Evolutionary conservation across 169 alveolate genomes (phyloP), one percentile per base, ranked within the genome.

Genomic region (Eimeria acervulina): DNA sequence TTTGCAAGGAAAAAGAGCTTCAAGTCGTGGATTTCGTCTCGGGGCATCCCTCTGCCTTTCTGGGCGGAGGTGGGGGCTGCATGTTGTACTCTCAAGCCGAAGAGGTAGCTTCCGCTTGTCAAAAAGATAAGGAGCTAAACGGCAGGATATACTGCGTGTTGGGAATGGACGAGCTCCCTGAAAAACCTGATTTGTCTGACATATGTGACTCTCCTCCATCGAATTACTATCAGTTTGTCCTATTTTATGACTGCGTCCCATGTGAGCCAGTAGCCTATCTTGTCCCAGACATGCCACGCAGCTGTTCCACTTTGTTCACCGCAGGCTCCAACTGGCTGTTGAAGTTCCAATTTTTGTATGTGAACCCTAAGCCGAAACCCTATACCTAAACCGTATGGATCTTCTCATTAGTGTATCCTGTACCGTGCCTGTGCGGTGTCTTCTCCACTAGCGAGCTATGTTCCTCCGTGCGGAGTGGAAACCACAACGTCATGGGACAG

Each of bases 81-180:
- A 4, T 87, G 93, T 17, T 87, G 61, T 87, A 87, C 81, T 87
- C 93, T 12, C 81, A 55, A 40, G 93, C 81, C 17, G 40, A 59
- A 19, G 81, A 87, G 70, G 81, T 51, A 87, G 81, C 78, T 36
- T 63, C 36, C 26, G 83, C 83, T 23, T 87, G 93, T 19, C 66
- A 61, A 40, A 40, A 36, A 13, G 93, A 87, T 31, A 87, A 61
- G 70, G 81, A 87, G 28, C 55, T 5, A 40, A 87, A 87, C 63
- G 72, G 61, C 93, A 87, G 93, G 93, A n/a, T 61, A 31, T 87
- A 36, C 93, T 87, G 93, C 81, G 93, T 55, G 47, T 40, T 87
- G 78, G 81, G 80, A 26, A 33, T 55, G 28, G 28, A 33, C 42
- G 93, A 87, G 13, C 33, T 87, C 17, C 93, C 93, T 5, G 2